Conservation (phyloP, 805 yeast species). For the Schizosaccharomyces octosporus region DNA sequence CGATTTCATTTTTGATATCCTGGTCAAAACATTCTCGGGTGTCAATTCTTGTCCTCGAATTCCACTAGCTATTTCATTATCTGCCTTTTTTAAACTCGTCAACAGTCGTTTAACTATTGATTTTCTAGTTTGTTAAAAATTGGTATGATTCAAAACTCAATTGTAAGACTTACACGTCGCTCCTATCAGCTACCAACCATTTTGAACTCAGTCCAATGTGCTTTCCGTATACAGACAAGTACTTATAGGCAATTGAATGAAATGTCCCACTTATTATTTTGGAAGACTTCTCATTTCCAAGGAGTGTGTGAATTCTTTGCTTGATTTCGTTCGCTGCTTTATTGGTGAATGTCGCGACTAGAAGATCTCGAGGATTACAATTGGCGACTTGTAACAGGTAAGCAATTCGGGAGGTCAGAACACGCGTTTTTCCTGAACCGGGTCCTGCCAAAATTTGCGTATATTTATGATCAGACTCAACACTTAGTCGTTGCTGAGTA, state of each 20-base stretch:
- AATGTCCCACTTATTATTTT: conserved; percentile 59
- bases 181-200: not conserved
- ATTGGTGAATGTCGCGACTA: conserved; percentile 81
- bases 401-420: conserved; percentile 57
- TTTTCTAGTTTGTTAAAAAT: not conserved
- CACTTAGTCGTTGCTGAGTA: not conserved
- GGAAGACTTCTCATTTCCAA: conserved; percentile 14
- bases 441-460: conserved; percentile 27
- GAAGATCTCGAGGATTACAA: conserved; percentile 34
- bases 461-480: not conserved
- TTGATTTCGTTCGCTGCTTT: conserved; percentile 76
- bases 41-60: not conserved
- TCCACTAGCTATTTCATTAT: not conserved
- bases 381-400: conserved; percentile 23
- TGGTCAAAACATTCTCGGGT: not conserved
- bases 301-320: conserved; percentile 25
- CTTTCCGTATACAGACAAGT: conserved; percentile 31
- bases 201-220: conserved; percentile 16
- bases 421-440: conserved; percentile 45
- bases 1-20: not conserved
- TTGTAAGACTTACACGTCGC: not conserved
- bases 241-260: conserved; percentile 52
- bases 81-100: not conserved
- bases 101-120: not conserved
- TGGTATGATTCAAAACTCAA: not conserved